Evolutionary conservation across 2,329 filamentous ascomycete species (phyloP), one percentile per base, ranked within the genome.

Genomic region (Pseudogymnoascus sp.): DNA sequence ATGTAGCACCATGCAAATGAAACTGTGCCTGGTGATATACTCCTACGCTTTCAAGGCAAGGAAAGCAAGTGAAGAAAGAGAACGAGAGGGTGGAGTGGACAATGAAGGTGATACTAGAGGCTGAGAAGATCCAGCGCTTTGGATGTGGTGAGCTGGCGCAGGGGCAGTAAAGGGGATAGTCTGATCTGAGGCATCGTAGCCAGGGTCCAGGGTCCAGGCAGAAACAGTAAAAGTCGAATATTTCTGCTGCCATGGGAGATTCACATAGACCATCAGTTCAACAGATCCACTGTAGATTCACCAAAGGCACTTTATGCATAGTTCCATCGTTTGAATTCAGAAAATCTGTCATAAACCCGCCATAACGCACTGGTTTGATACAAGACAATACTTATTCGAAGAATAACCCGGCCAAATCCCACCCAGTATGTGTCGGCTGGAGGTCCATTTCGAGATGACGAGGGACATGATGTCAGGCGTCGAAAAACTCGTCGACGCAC

Each of bases 311-410:
- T 19, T 33, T 33, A 56, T 7, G 26, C 50, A 33, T 33, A 56
- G 46, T 56, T 33, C 50, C 50, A 56, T 56, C 50, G n/a, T 56
- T 56, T 56, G 50, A 56, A 56, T 56, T 56, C 26, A 56, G 50
- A 56, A 56, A 56, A 33, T 33, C 50, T 33, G 50, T 33, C 50
- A 56, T 56, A 56, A 56, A 19, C 50, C 50, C 28, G 50, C 6
- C 50, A 3, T 33, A 56, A 33, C 50, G 28, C 50, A 33, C 50
- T 33, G 50, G 50, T 56, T 56, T 19, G 26, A 56, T 33, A 56
- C 50, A 56, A 56, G 50, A 56, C 50, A 56, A 33, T 56, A 56
- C 50, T 56, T 56, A 56, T 33, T 56, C 50, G n/a, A 22, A 22
- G 41, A 26, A 46, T 33, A 56, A 33, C 50, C 41, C 41, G 22